Percentiles rank a stretch among this genome's conserved stretches.
These are phyloP conservation scores for Sporisorium reilianum DNA, from an alignment of 1,284 basidiomycete species.

Conservation along the genomic window DNA sequence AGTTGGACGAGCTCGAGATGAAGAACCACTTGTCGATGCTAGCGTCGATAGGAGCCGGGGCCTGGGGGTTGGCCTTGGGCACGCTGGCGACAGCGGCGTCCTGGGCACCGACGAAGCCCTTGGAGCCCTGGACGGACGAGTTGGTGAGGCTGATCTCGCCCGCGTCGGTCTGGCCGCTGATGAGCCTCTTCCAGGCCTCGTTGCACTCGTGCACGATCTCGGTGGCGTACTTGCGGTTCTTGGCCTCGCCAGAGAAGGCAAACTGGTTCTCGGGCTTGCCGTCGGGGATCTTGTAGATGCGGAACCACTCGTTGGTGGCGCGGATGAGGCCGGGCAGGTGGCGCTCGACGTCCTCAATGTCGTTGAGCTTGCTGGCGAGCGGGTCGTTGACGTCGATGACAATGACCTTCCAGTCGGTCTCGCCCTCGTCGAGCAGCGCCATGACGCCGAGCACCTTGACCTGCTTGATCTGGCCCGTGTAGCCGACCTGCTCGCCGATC, in stretches of 20 bases:
- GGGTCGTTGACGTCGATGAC: conserved; percentile 98
- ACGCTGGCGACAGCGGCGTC: conserved; percentile 78
- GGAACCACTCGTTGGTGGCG: conserved; percentile 85
- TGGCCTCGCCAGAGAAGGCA: conserved; percentile 99
- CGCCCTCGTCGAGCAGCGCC: conserved; percentile 77
- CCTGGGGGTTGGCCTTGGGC: conserved; percentile 78
- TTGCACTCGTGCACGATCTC: conserved; percentile 99
- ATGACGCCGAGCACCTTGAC: conserved; percentile 99
- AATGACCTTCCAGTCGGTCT: conserved; percentile 67
- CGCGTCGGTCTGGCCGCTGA: conserved; percentile 77
- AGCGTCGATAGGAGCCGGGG: conserved; percentile 68
- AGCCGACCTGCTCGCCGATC: conserved; percentile 98
- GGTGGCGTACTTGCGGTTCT: conserved; percentile 95
- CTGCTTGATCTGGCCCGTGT: conserved; percentile 98
- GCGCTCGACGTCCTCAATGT: conserved; percentile 98
- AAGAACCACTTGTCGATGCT: conserved; percentile 70
- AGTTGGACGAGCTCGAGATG: conserved; percentile 54
- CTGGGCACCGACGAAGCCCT: conserved; percentile 75
- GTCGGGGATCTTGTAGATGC: conserved; percentile 96
- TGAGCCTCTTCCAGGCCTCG: conserved; percentile 96
- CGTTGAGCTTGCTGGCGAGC: conserved; percentile 94
- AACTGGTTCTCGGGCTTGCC: conserved; percentile 99
- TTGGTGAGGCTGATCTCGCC: conserved; percentile 71
- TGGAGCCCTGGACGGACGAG: conserved; percentile 79
- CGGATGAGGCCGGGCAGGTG: conserved; percentile 88